Evolutionary conservation across 1,284 basidiomycete species (phyloP), one percentile per base, ranked within the genome.

Genomic region (Peniophora sp.): DNA sequence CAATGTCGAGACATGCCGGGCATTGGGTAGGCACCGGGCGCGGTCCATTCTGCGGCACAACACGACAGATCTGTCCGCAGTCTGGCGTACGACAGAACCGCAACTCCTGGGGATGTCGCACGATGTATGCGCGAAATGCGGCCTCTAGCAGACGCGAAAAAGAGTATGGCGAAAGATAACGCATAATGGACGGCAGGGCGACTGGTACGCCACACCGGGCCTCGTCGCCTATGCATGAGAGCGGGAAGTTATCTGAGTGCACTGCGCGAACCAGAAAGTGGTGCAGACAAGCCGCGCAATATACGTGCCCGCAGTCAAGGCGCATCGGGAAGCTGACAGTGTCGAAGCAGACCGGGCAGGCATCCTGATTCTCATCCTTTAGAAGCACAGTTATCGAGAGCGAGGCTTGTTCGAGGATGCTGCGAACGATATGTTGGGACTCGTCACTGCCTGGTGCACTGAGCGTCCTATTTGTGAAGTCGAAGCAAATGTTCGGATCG

Each of bases 1-100:
- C 67, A 0, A 64, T 59, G 10, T 66, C 61, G 52, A 80, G 76
- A 58, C 81, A 83, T 1, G 77, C 77, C 1, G 73, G 71, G 52
- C 75, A 77, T 1, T 53, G 52, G 16, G 19, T 17, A n/a, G 38
- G n/a, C 5, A 20, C 19, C 19, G 38, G 38, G 8, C 16, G n/a
- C 16, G 57, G 54, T 32, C 5, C 27, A 12, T 32, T 12, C 12
- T 32, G 27, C 27, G 27, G 12, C 5, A 63, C 59, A n/a, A 61
- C 58, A 38, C 72, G 70, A 60, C 80, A 82, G 1, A 81, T 69
- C 58, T 81, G 79, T 5, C 59, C 69, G 54, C 80, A 83, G 53
- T 78, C 79, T 0, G 79, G 73, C 0, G 79, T 83, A 38, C 67
- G 71, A 62, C 80, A 83, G 52, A 75, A 77, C 49, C 70, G 73